Evolutionary conservation across 192 early-diverging fungal genomes (phyloP), one percentile per base, ranked within the genome.

Genomic region (Bifiguratus adelaidae): DNA sequence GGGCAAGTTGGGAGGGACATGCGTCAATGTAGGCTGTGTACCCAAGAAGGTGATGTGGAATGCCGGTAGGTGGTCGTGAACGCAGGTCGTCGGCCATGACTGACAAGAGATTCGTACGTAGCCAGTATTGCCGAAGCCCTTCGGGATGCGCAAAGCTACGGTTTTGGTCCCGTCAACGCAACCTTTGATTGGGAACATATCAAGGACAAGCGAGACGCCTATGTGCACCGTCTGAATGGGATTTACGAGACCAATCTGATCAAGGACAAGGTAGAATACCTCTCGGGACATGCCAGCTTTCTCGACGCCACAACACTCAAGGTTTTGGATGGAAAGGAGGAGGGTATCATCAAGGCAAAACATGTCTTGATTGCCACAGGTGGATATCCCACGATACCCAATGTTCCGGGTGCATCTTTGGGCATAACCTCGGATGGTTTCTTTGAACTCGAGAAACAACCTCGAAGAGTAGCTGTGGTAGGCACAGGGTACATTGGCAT

Each of bases 11-110:
- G 86, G 86, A 52, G 86, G 83, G 18, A 86, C 93, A 22, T 99
- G 93, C 55, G 95, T 98, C 41, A 98, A 95, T 53, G 90, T 92
- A 26, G 92, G 91, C 45, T 89, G 87, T 49, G 87, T 89, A 28
- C 87, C 87, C 34, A 89, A 89, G 70, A 89, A 89, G 60, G 82
- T 96, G 47, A 96, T 92, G 88, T 96, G 90, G 85, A 91, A 89
- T 56, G 81, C 91, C 30, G 77, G 81, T 81, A 76, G 56, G n/a
- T n/a, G n/a, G n/a, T n/a, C n/a, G n/a, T n/a, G n/a, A n/a, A n/a
- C n/a, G n/a, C n/a, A n/a, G n/a, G n/a, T n/a, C n/a, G n/a, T n/a
- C n/a, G n/a, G n/a, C n/a, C n/a, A n/a, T n/a, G n/a, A n/a, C n/a
- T n/a, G n/a, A n/a, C n/a, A n/a, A n/a, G n/a, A n/a, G n/a, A n/a